phyloP scores from a whole-genome alignment of 78 protist genomes.

The Salpingoeca rosetta region DNA sequence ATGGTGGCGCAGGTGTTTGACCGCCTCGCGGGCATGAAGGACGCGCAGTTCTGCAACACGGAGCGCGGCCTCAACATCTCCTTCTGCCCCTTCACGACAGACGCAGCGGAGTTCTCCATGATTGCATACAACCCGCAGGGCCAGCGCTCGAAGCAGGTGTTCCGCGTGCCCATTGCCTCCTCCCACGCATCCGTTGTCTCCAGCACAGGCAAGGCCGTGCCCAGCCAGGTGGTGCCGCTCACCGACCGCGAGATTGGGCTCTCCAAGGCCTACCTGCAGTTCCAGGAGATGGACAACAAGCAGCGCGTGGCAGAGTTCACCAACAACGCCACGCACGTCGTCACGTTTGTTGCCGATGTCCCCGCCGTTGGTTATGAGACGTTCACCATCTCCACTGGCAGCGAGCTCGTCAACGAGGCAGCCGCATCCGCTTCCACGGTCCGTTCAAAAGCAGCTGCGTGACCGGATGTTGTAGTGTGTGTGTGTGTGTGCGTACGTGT shows the following conservation, averaged over 20 bases:
- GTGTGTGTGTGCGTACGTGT: no score
- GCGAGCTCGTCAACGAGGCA: no score
- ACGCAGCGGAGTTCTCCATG: background rate
- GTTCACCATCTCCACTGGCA: background rate
- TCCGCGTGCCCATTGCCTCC: background rate
- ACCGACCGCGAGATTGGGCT: background rate
- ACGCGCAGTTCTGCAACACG: background rate
- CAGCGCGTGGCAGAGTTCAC: background rate
- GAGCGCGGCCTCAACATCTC: background rate
- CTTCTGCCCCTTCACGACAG: background rate
- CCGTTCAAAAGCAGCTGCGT: no score
- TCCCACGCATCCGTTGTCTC: background rate
- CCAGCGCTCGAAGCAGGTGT: background rate
- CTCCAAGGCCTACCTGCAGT: background rate
- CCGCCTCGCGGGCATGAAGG: background rate
- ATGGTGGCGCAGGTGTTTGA: conserved; percentile 7
- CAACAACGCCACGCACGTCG: background rate
- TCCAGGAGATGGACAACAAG: background rate
- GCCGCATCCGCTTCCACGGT: no score
- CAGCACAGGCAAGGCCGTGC: background rate
- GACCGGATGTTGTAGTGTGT: no score
- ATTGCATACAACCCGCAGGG: conserved; percentile 14
- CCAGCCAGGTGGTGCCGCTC: conserved; percentile 3
- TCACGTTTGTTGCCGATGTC: background rate
- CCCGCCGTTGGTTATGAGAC: background rate